A percentile compares a stretch with the other conserved stretches of the same genome.
These are phyloP conservation scores for Bigelowiella natans DNA, from an alignment of 78 protist genomes.

Conservation along the genomic window DNA sequence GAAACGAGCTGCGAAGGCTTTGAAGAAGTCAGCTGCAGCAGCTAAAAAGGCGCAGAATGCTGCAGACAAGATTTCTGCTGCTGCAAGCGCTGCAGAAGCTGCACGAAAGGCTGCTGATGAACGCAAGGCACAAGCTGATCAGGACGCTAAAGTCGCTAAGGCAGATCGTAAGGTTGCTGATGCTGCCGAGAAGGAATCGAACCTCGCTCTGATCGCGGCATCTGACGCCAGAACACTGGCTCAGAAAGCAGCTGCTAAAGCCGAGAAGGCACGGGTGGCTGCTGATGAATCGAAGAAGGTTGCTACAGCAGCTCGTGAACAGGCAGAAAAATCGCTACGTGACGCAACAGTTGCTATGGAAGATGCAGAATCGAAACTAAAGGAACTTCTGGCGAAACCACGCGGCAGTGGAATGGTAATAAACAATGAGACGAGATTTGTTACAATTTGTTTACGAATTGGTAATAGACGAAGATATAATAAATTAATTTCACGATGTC, in stretches of 20 bases:
- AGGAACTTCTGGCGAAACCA: background rate
- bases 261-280: background rate
- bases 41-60: background rate
- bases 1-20: background rate
- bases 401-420: too few relatives aligned
- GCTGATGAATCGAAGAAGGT: background rate
- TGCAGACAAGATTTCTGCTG: background rate
- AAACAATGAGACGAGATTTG: too few relatives aligned
- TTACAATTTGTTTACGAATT: too few relatives aligned
- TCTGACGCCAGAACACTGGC: background rate
- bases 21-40: background rate
- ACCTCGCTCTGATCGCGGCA: background rate
- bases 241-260: background rate
- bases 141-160: background rate
- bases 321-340: background rate
- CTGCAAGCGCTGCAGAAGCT: background rate
- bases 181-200: background rate
- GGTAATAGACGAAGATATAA: too few relatives aligned
- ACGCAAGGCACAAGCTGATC: background rate
- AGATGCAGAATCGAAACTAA: background rate
- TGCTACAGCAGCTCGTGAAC: background rate
- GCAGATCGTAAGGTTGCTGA: background rate
- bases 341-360: background rate
- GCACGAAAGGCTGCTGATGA: background rate
- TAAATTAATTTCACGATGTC: too few relatives aligned